Base-by-base conservation (phyloP, 1,139 yeast species). In the Suhomyces maxii region DNA sequence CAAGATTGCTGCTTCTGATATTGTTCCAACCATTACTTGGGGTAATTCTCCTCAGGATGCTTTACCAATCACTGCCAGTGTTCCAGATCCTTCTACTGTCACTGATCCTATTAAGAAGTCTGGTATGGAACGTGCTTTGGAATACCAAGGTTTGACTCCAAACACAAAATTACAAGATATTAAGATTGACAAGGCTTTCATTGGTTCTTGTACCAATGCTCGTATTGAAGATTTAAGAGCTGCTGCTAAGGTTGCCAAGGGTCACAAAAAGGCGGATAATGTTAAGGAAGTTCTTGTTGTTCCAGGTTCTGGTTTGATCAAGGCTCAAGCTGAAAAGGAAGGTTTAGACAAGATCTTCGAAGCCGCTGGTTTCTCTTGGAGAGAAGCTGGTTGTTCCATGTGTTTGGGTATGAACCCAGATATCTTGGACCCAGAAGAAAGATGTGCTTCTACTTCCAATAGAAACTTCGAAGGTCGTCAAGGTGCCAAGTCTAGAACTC, bases 311-410 rank as follows among this genome's bases (percentile, higher is more conserved):
- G 99, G 99, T 56, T 77, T 93, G 49, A 95, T 93, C 55, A 93
- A 91, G 71, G 75, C 75, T 50, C 95, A 89, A 71, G 99, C 99
- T 46, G 99, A 93, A 72, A 77, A 73, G 54, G 99, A 93, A 73
- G 99, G 99, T 45, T 79, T 93, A 48, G 95, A 93, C 67, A 88
- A 89, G 74, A 80, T 93, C 51, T 93, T 93, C 60, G 83, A 77
- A 60, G 89, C 82, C 43, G 98, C 99, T 47, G 98, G 97, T 26
- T 93, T 93, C 64, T 90, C 87, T 60, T 93, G 99, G 99, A 86
- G 99, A 76, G 99, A 93, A 74, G 98, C 99, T 53, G 99, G 99
- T 52, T 93, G 99, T 73, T 91, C 98, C 42, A 93, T 93, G 99
- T 93, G 99, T 74, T 81, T 93, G 50, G 99, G 99, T 70, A 93